Conservation (phyloP, 306 rosid species). For the Rosa persica region DNA sequence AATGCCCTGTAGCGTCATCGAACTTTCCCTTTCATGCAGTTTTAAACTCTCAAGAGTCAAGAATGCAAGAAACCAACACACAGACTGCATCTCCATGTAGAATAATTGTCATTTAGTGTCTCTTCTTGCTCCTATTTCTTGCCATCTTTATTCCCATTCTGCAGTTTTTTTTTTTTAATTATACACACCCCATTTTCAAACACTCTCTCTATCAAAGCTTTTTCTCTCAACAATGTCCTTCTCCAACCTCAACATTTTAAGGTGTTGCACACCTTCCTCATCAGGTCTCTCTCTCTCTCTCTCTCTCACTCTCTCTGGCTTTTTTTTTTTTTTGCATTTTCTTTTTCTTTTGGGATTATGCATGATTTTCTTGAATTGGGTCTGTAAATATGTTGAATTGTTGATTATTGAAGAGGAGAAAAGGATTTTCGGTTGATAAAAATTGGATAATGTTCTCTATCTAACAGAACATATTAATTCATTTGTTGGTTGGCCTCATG, state of each 20-base stretch:
- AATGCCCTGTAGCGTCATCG: not conserved
- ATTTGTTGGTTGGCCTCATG: not conserved
- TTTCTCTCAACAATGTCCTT: slow-evolving; percentile 16
- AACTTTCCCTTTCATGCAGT: not conserved
- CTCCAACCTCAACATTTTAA: slow-evolving; percentile 8
- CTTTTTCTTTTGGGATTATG: not conserved
- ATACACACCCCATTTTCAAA: not conserved
- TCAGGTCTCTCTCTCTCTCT: slow-evolving; percentile 26
- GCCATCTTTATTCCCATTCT: not conserved
- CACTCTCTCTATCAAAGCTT: not conserved
- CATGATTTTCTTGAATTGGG: slow-evolving; percentile 15
- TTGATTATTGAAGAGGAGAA: not conserved
- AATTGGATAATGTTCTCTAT: not conserved
- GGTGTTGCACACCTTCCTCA: slow-evolving; percentile 9
- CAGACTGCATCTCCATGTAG: not conserved
- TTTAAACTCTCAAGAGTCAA: not conserved
- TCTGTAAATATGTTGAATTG: not conserved
- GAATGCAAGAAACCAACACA: not conserved
- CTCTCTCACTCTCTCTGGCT: not conserved
- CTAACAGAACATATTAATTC: not conserved
- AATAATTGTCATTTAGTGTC: not conserved
- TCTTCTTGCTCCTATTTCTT: not conserved
- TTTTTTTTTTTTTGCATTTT: not conserved
- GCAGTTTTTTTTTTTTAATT: not conserved
- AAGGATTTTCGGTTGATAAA: not conserved